phyloP scores from a whole-genome alignment of 345 rosid genomes.

The Acer campestre region DNA sequence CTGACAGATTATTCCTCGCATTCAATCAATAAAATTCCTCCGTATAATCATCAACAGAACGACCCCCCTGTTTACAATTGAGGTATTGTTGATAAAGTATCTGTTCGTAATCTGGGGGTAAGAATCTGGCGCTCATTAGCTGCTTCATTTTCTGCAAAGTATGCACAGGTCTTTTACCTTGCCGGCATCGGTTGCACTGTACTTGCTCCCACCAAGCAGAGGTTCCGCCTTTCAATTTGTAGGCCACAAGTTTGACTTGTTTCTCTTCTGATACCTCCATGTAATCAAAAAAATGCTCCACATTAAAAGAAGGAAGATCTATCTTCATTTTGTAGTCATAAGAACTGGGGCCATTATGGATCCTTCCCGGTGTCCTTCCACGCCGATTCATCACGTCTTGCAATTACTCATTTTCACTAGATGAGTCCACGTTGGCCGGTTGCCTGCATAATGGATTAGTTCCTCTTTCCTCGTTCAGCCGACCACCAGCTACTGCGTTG shows the following conservation, averaged over 20 bases:
- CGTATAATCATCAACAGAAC: no score
- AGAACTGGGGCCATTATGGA: not conserved
- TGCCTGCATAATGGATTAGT: no score
- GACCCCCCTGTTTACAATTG: no score
- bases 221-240: not conserved
- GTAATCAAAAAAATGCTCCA: not conserved
- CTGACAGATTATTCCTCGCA: no score
- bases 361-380: no score
- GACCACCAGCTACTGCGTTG: no score
- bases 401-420: no score
- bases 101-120: conserved; percentile 16
- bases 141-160: not conserved
- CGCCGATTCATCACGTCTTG: no score
- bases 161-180: not conserved
- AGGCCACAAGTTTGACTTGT: not conserved
- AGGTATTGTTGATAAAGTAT: not conserved
- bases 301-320: not conserved
- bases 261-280: not conserved
- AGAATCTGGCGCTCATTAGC: not conserved
- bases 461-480: no score
- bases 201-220: not conserved
- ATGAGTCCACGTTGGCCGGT: no score
- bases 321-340: not conserved
- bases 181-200: not conserved
- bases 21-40: no score